Evolutionary conservation across 1,284 basidiomycete species (phyloP).

Genomic region (Ustilago nuda): DNA sequence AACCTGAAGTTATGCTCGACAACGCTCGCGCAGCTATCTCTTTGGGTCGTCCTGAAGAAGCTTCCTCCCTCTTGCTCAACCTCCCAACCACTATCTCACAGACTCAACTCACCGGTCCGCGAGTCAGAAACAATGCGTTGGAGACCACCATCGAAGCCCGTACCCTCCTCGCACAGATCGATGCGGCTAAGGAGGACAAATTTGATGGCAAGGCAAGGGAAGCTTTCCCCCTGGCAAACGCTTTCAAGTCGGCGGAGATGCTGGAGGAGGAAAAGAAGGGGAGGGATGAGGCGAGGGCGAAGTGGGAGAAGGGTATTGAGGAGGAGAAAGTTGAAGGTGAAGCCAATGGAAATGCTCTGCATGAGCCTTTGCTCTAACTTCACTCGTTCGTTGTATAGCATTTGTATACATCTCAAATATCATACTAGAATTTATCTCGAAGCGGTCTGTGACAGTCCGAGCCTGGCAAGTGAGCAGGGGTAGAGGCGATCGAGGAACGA

Average conservation of each 20-base stretch:
- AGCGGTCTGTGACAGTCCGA: not conserved
- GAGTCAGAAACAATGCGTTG: constrained; percentile 14
- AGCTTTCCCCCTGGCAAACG: constrained; percentile 69
- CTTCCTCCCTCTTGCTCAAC: constrained; percentile 21
- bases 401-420: not conserved
- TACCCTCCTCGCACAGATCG: constrained; percentile 17
- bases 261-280: constrained; percentile 41
- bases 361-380: constrained; percentile 17
- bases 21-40: constrained; percentile 20
- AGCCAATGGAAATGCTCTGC: constrained; percentile 1
- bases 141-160: constrained; percentile 19
- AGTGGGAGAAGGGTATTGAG: constrained; percentile 14
- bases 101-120: not conserved
- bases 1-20: constrained; percentile 10
- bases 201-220: constrained; percentile 61
- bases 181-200: constrained; percentile 26
- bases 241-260: constrained; percentile 67
- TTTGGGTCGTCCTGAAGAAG: constrained; percentile 26
- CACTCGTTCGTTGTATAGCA: not conserved
- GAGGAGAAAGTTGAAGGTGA: constrained; percentile 3
- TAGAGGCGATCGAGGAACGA: not conserved
- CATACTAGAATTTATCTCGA: no score
- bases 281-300: constrained; percentile 11
- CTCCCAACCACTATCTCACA: constrained; percentile 12
- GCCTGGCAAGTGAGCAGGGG: not conserved